Percentiles rank a stretch among this genome's conserved stretches.
phyloP scores from a whole-genome alignment of 2,329 filamentous ascomycete genomes.

The Fusarium neocosmosporiellum region DNA sequence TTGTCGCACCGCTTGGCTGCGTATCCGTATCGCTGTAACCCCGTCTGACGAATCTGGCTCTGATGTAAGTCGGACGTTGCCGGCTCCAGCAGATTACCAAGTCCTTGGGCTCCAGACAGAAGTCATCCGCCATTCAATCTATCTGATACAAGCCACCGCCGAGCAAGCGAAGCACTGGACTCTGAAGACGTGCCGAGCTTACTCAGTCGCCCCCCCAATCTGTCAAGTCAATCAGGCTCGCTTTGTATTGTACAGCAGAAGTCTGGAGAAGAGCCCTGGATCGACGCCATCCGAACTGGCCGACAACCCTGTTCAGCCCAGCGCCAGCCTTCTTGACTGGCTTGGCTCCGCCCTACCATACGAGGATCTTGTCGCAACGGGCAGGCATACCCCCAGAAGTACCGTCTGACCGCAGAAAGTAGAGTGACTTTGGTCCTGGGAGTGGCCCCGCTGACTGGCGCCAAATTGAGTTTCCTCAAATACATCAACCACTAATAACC shows the following conservation, averaged over 20 bases:
- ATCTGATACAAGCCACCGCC: conserved; percentile 36
- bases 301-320: conserved; percentile 42
- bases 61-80: conserved; percentile 30
- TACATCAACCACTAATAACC: conserved; percentile 42
- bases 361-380: conserved; percentile 43
- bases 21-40: conserved; percentile 22
- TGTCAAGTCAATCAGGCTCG: conserved; percentile 12
- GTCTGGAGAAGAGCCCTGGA: conserved; percentile 12
- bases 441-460: conserved; percentile 47
- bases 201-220: conserved; percentile 20
- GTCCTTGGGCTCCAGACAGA: conserved; percentile 9
- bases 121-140: conserved; percentile 23
- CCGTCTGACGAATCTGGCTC: conserved; percentile 28
- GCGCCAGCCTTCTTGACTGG: conserved; percentile 37
- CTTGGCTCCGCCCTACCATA: conserved; percentile 45
- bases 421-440: conserved; percentile 43
- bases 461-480: conserved; percentile 45
- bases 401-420: conserved; percentile 50
- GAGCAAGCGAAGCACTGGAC: not conserved
- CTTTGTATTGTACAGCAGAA: conserved; percentile 15
- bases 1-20: conserved; percentile 9
- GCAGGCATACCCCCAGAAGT: conserved; percentile 46
- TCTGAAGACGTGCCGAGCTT: conserved; percentile 22
- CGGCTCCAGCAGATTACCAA: conserved; percentile 19
- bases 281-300: conserved; percentile 30